Base-by-base conservation (phyloP, 306 rosid species). In the Medicago truncatula region DNA sequence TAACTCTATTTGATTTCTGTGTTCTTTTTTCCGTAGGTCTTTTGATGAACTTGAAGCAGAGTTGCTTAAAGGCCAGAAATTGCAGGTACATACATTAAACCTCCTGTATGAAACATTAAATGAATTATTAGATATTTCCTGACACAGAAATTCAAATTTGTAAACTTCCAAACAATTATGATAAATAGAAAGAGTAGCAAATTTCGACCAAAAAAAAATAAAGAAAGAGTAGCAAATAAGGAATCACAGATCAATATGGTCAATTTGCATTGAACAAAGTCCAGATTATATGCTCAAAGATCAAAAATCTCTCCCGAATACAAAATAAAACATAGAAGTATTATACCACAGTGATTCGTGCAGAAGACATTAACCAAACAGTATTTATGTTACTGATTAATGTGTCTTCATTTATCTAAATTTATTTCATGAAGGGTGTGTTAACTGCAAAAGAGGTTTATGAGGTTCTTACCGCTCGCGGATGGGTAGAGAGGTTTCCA, bases 1-100 rank as follows among this genome's bases (percentile, higher is more conserved):
- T 49, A 47, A 62, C 57, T 60, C 15, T n/a, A 28, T 70, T 36
- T 67, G 34, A 70, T 21, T 57, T 72, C 14, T 39, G n/a, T 67
- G 21, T 71, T 76, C 77, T 44, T 59, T 50, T 14, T 11, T 67
- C 54, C 62, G 49, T 54, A 93, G 98, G 82, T 88, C 98, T 54
- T 93, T 91, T 52, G 96, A 93, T 25, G 88, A 93, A 70, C 97
- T 93, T 73, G 98, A 93, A 87, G 94, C 87, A 49, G 90, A 88
- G 70, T 83, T 93, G 90, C 84, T 93, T 72, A 89, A 81, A 75
- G 98, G 98, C 82, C 98, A 93, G 82, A 93, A 89, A 84, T 84
- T 93, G 85, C 98, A 93, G 98, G 98, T 91, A 54, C 17, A 12
- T 66, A 79, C 39, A 70, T 16, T 41, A 18, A 39, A 39, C 61